Base-by-base conservation (phyloP, 495 filamentous ascomycete genomes). In the Podospora didyma region DNA sequence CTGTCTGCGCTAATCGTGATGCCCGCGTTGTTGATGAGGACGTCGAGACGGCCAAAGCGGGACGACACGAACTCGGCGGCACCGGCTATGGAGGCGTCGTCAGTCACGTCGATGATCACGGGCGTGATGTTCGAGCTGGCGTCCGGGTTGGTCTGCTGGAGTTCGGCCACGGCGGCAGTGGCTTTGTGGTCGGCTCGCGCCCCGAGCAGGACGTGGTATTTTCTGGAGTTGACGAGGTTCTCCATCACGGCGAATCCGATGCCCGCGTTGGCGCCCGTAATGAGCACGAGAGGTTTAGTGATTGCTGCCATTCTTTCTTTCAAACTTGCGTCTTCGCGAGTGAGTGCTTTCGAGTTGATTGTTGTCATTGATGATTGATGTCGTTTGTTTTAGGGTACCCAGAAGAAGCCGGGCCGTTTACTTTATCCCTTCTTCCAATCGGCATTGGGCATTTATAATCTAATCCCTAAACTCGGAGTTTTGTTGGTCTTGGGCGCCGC, bases 221-320 rank as follows among this genome's bases (percentile, higher is more conserved):
- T 55, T 3, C 56, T 34, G 10, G 62, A 58, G 24, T 58, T 20
- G 23, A 61, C 59, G n/a, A 79, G 67, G 20, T 66, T 58, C 37
- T 60, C 58, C 21, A 68, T 68, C 1, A 66, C 64, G 37, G 57
- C 71, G 47, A 68, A 70, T 26, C 77, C 73, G 49, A 80, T 70
- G 31, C 77, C 76, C 58, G 69, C 63, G 57, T 78, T 80, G 41
- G 69, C 74, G 23, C 76, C 75, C 41, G 73, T 71, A 53, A 73
- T 67, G 26, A 76, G 68, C 14, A 72, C 65, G 24, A 77, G 63
- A 7, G 51, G 22, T 24, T 56, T 56, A 46, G 45, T n/a, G n/a
- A n/a, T n/a, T n/a, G n/a, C n/a, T n/a, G n/a, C n/a, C n/a, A n/a
- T n/a, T n/a, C n/a, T n/a, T n/a, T n/a, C n/a, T n/a, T n/a, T n/a